Conservation (phyloP, 2,329 filamentous ascomycete genomes). For the Clathrospora elynae region DNA sequence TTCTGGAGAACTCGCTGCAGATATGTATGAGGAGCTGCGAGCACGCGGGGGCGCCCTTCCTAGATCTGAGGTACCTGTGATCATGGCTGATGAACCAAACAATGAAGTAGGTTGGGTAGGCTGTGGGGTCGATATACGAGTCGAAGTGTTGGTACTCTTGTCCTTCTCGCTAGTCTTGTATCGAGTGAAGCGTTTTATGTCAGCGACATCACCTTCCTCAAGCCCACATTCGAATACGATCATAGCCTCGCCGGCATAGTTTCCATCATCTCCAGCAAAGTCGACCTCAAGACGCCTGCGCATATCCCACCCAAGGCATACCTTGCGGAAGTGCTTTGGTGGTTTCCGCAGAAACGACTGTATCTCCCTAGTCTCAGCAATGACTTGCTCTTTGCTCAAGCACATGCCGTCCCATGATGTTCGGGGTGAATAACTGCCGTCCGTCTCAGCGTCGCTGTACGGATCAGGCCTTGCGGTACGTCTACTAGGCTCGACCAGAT, state of each 20-base stretch:
- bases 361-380: slow-evolving; percentile 79
- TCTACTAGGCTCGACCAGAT: slow-evolving; percentile 76
- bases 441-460: slow-evolving; percentile 67
- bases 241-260: slow-evolving; percentile 75
- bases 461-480: slow-evolving; percentile 74
- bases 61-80: slow-evolving; percentile 34
- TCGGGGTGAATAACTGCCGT: slow-evolving; percentile 77
- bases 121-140: slow-evolving; percentile 23
- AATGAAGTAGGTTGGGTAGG: slow-evolving; percentile 48
- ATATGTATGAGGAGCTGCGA: slow-evolving; percentile 42
- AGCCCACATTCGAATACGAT: slow-evolving; percentile 75
- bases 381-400: slow-evolving; percentile 70
- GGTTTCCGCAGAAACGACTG: slow-evolving; percentile 74
- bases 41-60: slow-evolving; percentile 23
- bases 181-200: slow-evolving; percentile 64
- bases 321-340: slow-evolving; percentile 77
- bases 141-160: slow-evolving; percentile 26
- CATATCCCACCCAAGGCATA: slow-evolving; percentile 92
- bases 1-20: slow-evolving; percentile 47
- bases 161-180: slow-evolving; percentile 51
- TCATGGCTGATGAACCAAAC: slow-evolving; percentile 57
- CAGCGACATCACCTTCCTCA: slow-evolving; percentile 61
- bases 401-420: slow-evolving; percentile 76
- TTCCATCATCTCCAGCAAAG: slow-evolving; percentile 80
- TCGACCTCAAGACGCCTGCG: slow-evolving; percentile 82